Evolutionary conservation across 768 basidiomycete genomes (phyloP).

Genomic region (Serendipita sp.): DNA sequence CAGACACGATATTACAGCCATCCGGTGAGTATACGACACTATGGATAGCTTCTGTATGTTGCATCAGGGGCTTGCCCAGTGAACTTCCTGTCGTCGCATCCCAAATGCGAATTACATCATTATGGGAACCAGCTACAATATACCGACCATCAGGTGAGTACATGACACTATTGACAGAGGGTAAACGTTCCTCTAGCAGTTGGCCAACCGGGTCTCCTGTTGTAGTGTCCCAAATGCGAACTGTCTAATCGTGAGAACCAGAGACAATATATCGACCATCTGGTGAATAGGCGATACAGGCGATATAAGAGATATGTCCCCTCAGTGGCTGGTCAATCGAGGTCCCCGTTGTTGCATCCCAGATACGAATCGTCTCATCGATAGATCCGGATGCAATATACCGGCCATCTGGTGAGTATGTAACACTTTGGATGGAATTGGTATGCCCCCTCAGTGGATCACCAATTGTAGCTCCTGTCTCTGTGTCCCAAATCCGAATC

Average conservation of each 20-base stretch:
- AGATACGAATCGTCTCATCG: no score
- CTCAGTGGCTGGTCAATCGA: no score
- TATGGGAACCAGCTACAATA: not conserved
- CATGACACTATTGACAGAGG: not conserved
- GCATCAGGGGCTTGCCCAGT: not conserved
- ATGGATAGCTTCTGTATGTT: not conserved
- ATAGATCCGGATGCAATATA: no score
- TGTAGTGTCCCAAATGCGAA: not conserved
- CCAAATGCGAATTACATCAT: slow-evolving; percentile 6
- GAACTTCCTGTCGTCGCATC: slow-evolving; percentile 7
- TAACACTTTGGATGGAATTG: not conserved
- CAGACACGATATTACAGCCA: not conserved
- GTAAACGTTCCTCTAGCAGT: not conserved
- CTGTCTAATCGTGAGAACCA: not conserved
- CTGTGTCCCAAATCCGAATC: no score
- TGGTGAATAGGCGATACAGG: not conserved
- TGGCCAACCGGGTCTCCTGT: not conserved
- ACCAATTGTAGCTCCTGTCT: no score
- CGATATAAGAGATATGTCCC: not conserved
- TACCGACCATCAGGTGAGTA: not conserved
- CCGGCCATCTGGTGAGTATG: not conserved
- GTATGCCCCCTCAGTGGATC: not conserved
- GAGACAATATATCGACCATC: not conserved
- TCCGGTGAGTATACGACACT: not conserved
- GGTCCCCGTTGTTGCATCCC: no score